Evolutionary conservation across 805 yeast species (phyloP), one percentile per base, ranked within the genome.

Genomic region (Myxozyma lipomycoides): DNA sequence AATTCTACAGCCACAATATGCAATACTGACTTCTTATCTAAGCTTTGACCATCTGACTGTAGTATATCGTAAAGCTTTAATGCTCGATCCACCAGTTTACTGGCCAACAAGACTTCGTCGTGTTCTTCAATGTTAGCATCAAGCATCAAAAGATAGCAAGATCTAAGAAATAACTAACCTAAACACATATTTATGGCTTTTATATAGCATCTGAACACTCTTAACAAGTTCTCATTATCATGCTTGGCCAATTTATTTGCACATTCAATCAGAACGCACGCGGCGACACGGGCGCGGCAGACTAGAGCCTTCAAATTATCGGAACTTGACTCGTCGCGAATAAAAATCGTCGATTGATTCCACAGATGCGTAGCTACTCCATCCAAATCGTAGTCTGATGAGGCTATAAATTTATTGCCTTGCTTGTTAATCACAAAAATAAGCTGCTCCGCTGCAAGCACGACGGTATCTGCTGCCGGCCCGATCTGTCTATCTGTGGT

Each of bases 231-330:
- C 37, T 34, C 19, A 5, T 35, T 9, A 15, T 18, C 38, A 17
- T 10, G 23, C 24, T 43, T 40, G 4, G 46, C 25, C 18, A 51
- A 32, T 12, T 43, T 35, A 35, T 51, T 47, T n/a, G 43, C 30
- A 30, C 56, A 51, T 35, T 51, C 56, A 10, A 51, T 40, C 9
- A 51, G 3, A 10, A 51, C 15, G 36, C 49, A 51, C n/a, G 56
- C 56, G 18, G 49, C 37, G 6, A 48, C 34, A 7, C 56, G 45
- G 7, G 45, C 51, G 38, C 34, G 10, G 18, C 22, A 15, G 25
- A 23, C 46, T 32, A 25, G 39, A 32, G 23, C 48, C 12, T 24
- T 18, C n/a, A 18, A 26, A 10, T 43, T 32, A 19, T 22, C 17
- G 32, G 23, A 28, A 7, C 22, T 40, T n/a, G 38, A 17, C 6